Base-by-base conservation (phyloP, 805 yeast genomes). In the Alloascoidea africana region DNA sequence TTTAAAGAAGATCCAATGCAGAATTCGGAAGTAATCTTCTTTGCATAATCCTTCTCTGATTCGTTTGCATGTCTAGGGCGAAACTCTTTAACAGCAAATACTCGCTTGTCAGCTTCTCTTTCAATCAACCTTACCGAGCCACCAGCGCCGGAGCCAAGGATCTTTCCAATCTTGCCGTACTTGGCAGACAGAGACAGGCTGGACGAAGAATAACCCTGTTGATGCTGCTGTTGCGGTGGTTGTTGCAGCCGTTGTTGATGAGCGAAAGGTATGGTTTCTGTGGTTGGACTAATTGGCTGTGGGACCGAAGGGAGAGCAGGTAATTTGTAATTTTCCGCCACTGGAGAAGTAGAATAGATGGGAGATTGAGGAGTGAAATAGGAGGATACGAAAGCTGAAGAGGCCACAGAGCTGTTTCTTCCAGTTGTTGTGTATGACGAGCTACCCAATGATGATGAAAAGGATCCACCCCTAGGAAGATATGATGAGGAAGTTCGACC, bases 121-220 rank as follows among this genome's bases (percentile, higher is more conserved):
- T 73, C 71, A 41, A 86, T 79, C 38, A 84, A 66, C 33, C 80
- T 70, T n/a, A 87, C 97, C 0, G 91, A 78, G 2, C 97, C 96
- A 16, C 94, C 87, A 1, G 96, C 96, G 11, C 97, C 97, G 41
- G 87, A 75, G 16, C 97, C 97, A 36, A 85, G 62, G 16, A 78
- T 62, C 43, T 69, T 68, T 8, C 93, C 93, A 2, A 77, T 69
- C 16, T 73, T 65, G 32, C 93, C 91, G 55, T 84, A 85, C 47
- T 79, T 77, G 38, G 73, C 67, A 40, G 72, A 53, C 33, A 70
- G 49, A 70, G n/a, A n/a, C n/a, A n/a, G n/a, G n/a, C n/a, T n/a
- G n/a, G n/a, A n/a, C n/a, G n/a, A n/a, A n/a, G n/a, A n/a, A n/a
- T n/a, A n/a, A 73, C 39, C 79, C 51, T 45, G 60, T 68, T 46